Evolutionary conservation across 2,329 filamentous ascomycete species (phyloP).

Genomic region (Juglanconis sp.): DNA sequence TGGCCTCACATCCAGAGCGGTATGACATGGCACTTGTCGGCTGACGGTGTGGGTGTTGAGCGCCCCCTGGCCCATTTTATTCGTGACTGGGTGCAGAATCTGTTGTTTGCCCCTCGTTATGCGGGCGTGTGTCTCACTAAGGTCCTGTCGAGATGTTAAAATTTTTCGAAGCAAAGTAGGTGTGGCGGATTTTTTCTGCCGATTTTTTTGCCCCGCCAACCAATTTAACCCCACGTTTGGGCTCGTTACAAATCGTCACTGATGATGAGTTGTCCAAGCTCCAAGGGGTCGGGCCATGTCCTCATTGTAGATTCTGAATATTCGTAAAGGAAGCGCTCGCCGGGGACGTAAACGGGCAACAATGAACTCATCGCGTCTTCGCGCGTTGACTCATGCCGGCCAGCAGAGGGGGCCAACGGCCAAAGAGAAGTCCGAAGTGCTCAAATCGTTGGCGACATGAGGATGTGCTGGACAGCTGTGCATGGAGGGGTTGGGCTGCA

Average conservation of each 20-base stretch:
- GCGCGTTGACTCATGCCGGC: constrained; percentile 31
- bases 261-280: neutral
- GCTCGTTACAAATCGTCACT: neutral
- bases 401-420: constrained; percentile 63
- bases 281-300: neutral
- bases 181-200: neutral
- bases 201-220: neutral
- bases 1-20: neutral
- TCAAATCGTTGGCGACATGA: constrained; percentile 73
- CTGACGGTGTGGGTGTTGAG: neutral
- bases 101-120: neutral
- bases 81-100: neutral
- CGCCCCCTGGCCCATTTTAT: neutral
- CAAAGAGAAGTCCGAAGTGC: constrained; percentile 28
- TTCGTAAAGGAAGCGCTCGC: neutral
- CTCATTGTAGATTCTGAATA: neutral
- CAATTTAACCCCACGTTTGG: neutral
- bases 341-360: neutral
- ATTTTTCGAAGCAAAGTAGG: neutral
- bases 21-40: neutral
- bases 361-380: neutral
- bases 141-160: neutral
- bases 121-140: neutral
- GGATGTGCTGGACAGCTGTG: constrained; percentile 46
- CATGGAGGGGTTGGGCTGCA: constrained; percentile 17